These are phyloP conservation scores for Globisporangium irregulare DNA, from an alignment of 352 stramenopile genomes.

Conservation along the genomic window DNA sequence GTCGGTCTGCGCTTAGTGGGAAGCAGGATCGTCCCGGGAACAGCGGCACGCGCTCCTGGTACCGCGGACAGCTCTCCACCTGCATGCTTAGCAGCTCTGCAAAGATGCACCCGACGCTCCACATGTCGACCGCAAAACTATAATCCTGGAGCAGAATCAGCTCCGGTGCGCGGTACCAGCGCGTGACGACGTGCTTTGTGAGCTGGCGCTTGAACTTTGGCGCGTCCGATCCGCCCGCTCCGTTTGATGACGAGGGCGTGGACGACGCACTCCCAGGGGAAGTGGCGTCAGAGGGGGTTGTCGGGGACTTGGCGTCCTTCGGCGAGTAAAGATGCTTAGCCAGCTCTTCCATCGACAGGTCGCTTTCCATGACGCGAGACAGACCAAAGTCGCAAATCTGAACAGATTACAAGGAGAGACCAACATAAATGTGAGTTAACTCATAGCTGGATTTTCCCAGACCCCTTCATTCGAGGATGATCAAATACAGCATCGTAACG, in stretches of 20 bases:
- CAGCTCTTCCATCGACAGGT: slow-evolving; percentile 74
- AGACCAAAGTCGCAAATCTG: slow-evolving; percentile 85
- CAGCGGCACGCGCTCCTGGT: slow-evolving; percentile 81
- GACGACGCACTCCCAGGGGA: slow-evolving; percentile 64
- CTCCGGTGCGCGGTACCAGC: slow-evolving; percentile 97
- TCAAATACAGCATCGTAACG: background rate
- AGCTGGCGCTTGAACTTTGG: slow-evolving; percentile 89
- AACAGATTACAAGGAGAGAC: background rate
- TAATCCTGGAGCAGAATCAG: slow-evolving; percentile 97
- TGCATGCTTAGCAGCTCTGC: slow-evolving; percentile 87
- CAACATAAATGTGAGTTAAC: background rate
- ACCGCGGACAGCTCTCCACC: slow-evolving; percentile 80
- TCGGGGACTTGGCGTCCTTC: slow-evolving; percentile 77
- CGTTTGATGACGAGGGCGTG: slow-evolving; percentile 48
- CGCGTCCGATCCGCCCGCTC: slow-evolving; percentile 26
- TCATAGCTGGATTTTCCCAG: background rate
- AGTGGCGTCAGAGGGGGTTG: slow-evolving; percentile 54
- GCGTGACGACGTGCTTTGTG: slow-evolving; percentile 98
- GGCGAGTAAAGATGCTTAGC: slow-evolving; percentile 77
- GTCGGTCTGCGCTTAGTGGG: slow-evolving; percentile 75
- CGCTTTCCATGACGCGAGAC: slow-evolving; percentile 75
- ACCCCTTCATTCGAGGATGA: background rate
- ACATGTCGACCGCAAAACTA: slow-evolving; percentile 98
- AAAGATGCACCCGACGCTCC: slow-evolving; percentile 97
- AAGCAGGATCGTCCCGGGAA: slow-evolving; percentile 87